Evolutionary conservation across 1,284 basidiomycete species (phyloP).

Genomic region (Ceratobasidium sp.): DNA sequence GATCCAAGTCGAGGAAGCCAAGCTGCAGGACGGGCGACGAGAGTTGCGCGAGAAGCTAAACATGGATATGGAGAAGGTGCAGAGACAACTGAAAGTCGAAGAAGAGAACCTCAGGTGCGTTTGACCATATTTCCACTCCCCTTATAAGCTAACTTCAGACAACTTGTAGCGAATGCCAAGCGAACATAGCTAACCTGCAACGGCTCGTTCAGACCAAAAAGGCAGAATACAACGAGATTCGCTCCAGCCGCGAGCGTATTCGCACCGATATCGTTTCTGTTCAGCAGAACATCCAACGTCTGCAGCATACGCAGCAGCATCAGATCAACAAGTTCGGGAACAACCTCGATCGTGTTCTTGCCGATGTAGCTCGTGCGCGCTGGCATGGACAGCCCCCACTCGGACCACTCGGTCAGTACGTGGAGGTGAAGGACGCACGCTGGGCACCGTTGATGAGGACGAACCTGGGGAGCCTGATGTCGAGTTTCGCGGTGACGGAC

Average conservation of each 20-base stretch:
- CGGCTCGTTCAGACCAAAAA: constrained; percentile 35
- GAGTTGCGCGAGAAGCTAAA: constrained; percentile 40
- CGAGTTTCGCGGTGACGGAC: constrained; percentile 84
- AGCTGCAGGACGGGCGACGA: constrained; percentile 36
- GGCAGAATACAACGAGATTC: constrained; percentile 64
- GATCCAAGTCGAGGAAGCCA: constrained; percentile 37
- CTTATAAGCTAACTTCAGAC: background rate
- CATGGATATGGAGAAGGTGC: constrained; percentile 32
- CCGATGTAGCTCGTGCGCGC: constrained; percentile 65
- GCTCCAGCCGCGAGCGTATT: constrained; percentile 67
- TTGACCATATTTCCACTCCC: background rate
- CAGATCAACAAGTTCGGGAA: constrained; percentile 65
- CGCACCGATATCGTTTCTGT: constrained; percentile 5
- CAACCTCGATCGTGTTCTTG: constrained; percentile 69
- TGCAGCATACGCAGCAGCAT: constrained; percentile 45
- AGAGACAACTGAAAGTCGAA: constrained; percentile 18
- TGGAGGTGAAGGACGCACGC: constrained; percentile 79
- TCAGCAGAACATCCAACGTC: constrained; percentile 9
- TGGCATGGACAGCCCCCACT: constrained; percentile 83
- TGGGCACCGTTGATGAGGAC: constrained; percentile 79
- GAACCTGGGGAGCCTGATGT: constrained; percentile 74
- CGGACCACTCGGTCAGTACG: constrained; percentile 86
- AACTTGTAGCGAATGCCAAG: constrained; percentile 20
- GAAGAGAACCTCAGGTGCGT: constrained; percentile 26
- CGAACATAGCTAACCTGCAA: constrained; percentile 27